Conservation (phyloP, 2,329 filamentous ascomycete species). For the Tolypocladium paradoxum region DNA sequence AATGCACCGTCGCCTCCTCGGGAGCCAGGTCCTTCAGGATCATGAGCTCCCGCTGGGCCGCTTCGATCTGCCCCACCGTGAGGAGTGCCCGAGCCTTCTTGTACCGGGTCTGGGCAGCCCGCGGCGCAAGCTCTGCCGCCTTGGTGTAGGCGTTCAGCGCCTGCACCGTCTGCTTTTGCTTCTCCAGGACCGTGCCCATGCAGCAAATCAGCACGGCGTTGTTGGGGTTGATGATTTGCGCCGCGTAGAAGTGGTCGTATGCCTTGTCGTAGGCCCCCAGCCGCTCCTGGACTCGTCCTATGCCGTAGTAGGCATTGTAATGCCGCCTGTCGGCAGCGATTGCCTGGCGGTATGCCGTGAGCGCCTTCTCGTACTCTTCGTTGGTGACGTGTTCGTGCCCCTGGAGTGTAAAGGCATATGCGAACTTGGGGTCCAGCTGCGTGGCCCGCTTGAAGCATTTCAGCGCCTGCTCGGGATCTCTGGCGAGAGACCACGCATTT, state of each 20-base stretch:
- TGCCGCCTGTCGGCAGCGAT: constrained; percentile 80
- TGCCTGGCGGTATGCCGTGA: constrained; percentile 75
- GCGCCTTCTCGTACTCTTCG: constrained; percentile 93
- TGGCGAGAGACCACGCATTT: constrained; percentile 85
- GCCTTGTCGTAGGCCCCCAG: constrained; percentile 86
- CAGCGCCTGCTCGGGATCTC: constrained; percentile 89
- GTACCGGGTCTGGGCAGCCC: constrained; percentile 75
- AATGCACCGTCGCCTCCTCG: constrained; percentile 93
- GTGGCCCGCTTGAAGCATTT: constrained; percentile 92
- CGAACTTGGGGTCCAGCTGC: constrained; percentile 79
- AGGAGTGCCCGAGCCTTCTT: constrained; percentile 85
- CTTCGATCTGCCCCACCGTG: constrained; percentile 57
- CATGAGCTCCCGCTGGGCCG: constrained; percentile 72
- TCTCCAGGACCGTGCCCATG: constrained; percentile 82
- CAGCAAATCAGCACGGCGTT: constrained; percentile 89
- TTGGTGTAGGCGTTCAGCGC: constrained; percentile 74
- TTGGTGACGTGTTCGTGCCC: constrained; percentile 93
- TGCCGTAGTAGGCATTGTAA: constrained; percentile 98
- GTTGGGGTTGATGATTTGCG: constrained; percentile 81
- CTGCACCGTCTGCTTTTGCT: constrained; percentile 68
- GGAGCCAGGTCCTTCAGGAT: constrained; percentile 85
- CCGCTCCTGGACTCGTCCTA: constrained; percentile 74
- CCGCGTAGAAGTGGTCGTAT: constrained; percentile 81
- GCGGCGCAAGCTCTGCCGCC: constrained; percentile 72
- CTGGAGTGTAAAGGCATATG: constrained; percentile 91